Evolutionary conservation across 257 asterid genomes (phyloP), one percentile per base, ranked within the genome.

Genomic region (Solanum gandarillasii): DNA sequence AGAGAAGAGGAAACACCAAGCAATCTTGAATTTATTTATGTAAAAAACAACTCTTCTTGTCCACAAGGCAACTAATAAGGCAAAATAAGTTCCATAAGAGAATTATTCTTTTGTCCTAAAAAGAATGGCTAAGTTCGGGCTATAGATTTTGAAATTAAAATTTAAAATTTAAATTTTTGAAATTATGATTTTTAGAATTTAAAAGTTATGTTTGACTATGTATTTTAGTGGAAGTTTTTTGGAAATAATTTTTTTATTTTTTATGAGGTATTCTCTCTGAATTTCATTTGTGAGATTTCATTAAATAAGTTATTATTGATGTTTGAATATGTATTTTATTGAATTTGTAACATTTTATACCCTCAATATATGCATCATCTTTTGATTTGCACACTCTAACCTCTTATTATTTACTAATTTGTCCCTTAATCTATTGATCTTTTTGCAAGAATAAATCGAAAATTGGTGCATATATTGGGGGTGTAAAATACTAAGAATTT

Each of bases 1-100:
- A 84, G 87, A 85, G 73, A 76, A 14, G 83, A 86, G 88, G 83
- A 43, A 79, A 32, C 16, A 72, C 72, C 36, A 86, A 72, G 84
- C 84, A 86, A 86, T 86, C 72, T 67, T 79, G 60, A 46, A 79
- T 43, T 41, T 79, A 79, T 41, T 76, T 29, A 68, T 71, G 25
- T 32, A 79, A 79, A 52, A 48, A 41, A 25, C 25, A 25, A 27
- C 65, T 13, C n/a, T 35, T 9, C 38, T 38, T 38, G 65, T 79
- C 65, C 65, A 25, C 38, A n/a, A 79, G 84, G 84, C 16, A 41
- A 31, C 36, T 41, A 78, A 2, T 13, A 71, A 31, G 23, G 18
- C 35, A 68, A 68, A 68, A 76, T 38, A 5, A 39, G 83, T 36
- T 35, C 12, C 10, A n/a, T 6, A 38, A 39, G 23, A 39, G 84